Base-by-base conservation (phyloP, 2,329 filamentous ascomycete genomes). In the Gnomoniopsis smithogilvyi region DNA sequence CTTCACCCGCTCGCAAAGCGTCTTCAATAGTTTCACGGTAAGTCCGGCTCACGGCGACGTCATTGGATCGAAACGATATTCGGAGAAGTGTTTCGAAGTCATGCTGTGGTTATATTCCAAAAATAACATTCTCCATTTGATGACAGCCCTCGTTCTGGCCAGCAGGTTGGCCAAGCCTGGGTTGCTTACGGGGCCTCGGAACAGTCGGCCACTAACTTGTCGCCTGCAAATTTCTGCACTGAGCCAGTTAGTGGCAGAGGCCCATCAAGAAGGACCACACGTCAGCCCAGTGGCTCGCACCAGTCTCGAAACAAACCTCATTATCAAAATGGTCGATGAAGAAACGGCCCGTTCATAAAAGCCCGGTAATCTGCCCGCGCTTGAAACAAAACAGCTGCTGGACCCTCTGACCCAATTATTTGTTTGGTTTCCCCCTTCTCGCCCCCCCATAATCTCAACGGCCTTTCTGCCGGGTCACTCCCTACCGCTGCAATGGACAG, bases 311-410 rank as follows among this genome's bases (percentile, higher is more conserved):
- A 59, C 60, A 22, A 34, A 53, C 50, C 34, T 24, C 50, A 46
- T 47, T 33, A n/a, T n/a, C n/a, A n/a, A n/a, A n/a, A n/a, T 14
- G 30, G 12, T 30, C n/a, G 34, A 21, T 33, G 50, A 34, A 15
- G 7, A n/a, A n/a, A 45, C 14, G 49, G 38, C 49, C 53, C 57
- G 49, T 26, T 54, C 30, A 26, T 26, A n/a, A n/a, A n/a, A 59
- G 60, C 57, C 60, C 19, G 49, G 43, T 53, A 47, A 45, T 33
- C 15, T 51, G 56, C 49, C 53, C 57, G 56, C 50, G 60, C 57
- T 26, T 48, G 51, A 62, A 59, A 60, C 56, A 24, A 50, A 30
- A 36, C 15, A 17, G 7, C 24, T 56, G 6, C 36, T 36, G 48
- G 53, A 36, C 26, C 41, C 34, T 50, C 49, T 12, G 34, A 38